phyloP scores from a whole-genome alignment of 2,329 filamentous ascomycete species.

The Lanzia echinophila region DNA sequence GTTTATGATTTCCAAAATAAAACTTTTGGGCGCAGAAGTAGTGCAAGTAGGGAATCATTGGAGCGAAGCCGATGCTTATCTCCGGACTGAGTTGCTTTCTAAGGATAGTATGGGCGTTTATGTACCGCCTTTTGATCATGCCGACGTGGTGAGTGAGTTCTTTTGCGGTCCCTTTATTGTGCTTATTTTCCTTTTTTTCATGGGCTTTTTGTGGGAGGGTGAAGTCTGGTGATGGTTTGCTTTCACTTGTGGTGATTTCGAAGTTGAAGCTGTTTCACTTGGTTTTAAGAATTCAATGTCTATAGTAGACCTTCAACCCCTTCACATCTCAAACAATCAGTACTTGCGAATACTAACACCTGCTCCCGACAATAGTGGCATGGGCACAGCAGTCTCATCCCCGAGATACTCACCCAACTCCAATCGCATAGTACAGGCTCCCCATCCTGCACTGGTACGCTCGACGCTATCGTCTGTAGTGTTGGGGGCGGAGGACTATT shows the following conservation, averaged over 20 bases:
- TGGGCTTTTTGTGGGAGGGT: no score
- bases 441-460: neutral
- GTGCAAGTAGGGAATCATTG: constrained; percentile 62
- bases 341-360: neutral
- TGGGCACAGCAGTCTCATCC: constrained; percentile 54
- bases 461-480: constrained; percentile 65
- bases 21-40: constrained; percentile 61
- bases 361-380: constrained; percentile 41
- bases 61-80: constrained; percentile 61
- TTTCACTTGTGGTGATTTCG: neutral
- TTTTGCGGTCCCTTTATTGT: neutral
- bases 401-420: constrained; percentile 24
- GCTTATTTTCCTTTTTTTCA: neutral
- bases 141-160: constrained; percentile 38
- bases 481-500: constrained; percentile 78
- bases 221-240: neutral
- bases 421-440: neutral
- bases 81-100: constrained; percentile 51
- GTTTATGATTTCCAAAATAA: constrained; percentile 66
- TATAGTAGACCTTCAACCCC: neutral
- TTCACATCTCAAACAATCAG: neutral
- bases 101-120: constrained; percentile 49
- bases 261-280: neutral
- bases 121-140: constrained; percentile 64
- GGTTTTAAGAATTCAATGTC: neutral